Percentiles rank a stretch among this genome's conserved stretches.
phyloP scores from a whole-genome alignment of 768 basidiomycete species.

The Mycena olivaceomarginata region DNA sequence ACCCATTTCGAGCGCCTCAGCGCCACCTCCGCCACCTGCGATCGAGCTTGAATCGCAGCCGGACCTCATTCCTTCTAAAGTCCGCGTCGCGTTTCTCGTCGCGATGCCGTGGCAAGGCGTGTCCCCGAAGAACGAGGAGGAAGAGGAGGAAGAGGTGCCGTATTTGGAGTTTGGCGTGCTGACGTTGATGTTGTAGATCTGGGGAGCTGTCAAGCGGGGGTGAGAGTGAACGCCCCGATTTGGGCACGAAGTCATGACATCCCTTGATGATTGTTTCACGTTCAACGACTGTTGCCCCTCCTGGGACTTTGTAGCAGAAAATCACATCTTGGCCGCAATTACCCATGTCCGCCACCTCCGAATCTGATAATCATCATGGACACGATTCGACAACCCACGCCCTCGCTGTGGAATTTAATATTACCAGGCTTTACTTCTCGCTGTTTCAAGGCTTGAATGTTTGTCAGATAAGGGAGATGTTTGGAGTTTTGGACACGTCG shows the following conservation, averaged over 20 bases:
- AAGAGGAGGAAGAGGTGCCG: background rate
- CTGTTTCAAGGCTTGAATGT: no score
- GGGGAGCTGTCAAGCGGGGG: constrained; percentile 1
- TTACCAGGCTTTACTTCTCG: no score
- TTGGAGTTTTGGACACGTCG: no score
- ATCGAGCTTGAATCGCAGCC: background rate
- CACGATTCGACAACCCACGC: no score
- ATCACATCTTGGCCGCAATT: background rate
- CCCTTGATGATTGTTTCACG: background rate
- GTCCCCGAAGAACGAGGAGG: background rate
- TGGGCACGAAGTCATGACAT: constrained; percentile 1
- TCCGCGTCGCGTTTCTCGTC: constrained; percentile 22
- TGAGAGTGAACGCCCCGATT: background rate
- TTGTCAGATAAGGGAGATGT: no score
- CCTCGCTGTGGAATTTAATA: no score
- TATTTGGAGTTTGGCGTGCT: constrained; percentile 24
- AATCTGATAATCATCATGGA: no score
- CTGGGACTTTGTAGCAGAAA: background rate
- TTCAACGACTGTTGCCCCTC: background rate
- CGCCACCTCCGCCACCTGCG: background rate
- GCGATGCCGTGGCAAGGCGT: constrained; percentile 17
- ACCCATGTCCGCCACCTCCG: no score
- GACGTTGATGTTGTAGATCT: constrained; percentile 15
- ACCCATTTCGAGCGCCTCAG: background rate
- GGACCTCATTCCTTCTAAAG: background rate